phyloP scores from a whole-genome alignment of 163 green algal species.

The Scenedesmus sp. region DNA sequence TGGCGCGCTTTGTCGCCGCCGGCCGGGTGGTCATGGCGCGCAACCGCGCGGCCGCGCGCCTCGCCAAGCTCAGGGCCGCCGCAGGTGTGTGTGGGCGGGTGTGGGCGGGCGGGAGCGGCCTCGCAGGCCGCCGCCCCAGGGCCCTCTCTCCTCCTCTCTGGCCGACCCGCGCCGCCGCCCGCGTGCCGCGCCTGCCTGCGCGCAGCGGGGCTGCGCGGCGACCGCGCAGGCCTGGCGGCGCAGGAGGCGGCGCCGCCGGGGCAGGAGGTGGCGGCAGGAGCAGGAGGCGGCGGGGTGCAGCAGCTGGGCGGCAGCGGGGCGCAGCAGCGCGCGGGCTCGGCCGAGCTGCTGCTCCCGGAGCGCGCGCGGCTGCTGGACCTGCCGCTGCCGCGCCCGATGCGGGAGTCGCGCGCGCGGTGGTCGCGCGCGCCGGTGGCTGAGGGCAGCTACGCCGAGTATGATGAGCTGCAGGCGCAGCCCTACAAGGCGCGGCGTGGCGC shows the following conservation, averaged over 20 bases:
- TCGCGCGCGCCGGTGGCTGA: neutral
- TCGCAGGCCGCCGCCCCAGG: no score
- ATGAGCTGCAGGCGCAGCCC: conserved; percentile 50
- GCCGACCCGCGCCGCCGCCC: no score
- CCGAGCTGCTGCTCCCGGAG: conserved; percentile 55
- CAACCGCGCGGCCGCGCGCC: conserved; percentile 39
- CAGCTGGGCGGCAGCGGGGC: neutral
- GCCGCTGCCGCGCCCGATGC: conserved; percentile 51
- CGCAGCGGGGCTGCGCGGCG: conserved; percentile 16
- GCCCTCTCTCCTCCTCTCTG: neutral
- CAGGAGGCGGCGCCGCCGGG: no score
- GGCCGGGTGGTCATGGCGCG: conserved; percentile 54
- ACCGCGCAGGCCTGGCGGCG: conserved; percentile 3
- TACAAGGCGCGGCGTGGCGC: conserved; percentile 43
- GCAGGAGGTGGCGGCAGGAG: no score
- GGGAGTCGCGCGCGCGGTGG: no score
- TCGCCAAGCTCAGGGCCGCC: conserved; percentile 45
- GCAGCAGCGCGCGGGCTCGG: conserved; percentile 3
- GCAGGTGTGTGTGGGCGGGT: no score
- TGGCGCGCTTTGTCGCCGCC: conserved; percentile 55
- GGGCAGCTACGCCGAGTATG: conserved; percentile 57
- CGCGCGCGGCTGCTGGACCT: conserved; percentile 48
- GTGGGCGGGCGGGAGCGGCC: no score
- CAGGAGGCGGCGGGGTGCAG: no score
- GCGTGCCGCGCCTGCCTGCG: neutral